Base-by-base conservation (phyloP, 1,284 basidiomycete genomes). In the Pyrrhoderma lamaoense region DNA sequence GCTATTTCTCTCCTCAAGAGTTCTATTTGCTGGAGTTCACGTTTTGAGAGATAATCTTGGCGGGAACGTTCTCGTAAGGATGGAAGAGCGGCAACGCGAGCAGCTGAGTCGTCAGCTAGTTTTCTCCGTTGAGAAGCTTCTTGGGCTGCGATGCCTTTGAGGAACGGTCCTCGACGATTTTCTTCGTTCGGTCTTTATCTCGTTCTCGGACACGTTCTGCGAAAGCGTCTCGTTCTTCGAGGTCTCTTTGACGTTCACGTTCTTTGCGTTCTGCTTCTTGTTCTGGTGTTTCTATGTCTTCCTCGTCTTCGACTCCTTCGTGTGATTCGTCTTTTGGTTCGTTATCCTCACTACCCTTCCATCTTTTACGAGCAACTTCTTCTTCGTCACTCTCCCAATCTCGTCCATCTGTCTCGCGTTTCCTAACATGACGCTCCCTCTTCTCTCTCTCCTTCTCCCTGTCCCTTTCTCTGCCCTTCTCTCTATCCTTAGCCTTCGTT, bases 21-120 rank as follows among this genome's bases (percentile, higher is more conserved):
- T 63, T 99, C 96, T 58, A 99, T 89, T 64, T 94, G 91, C 67
- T 99, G 96, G 43, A 89, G 74, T 68, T 97, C 93, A 60, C 96
- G 88, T 66, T 99, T 99, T 22, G 90, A 87, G 54, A 99, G 78
- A 64, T 99, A 99, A 64, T 93, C 89, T 64, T 96, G 89, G 56
- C 94, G 82, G 2, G 92, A 93, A 60, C 86, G 88, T 54, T 88
- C 72, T 47, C 93, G 82, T 2, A 97, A 74, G 25, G 81, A 82
- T 0, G 91, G 91, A 65, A 97, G 80, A 13, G 89, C 91, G n/a
- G 70, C 68, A 8, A 69, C 65, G n/a, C 92, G 81, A 9, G 88
- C 89, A 51, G 82, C 80, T 0, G 79, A 59, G 63, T 98, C 93
- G 59, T 97, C 92, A 13, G 90, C 93, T 7, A 98, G 71, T 49